Conservation (phyloP, 306 rosid genomes). For the Leucaena leucocephala region DNA sequence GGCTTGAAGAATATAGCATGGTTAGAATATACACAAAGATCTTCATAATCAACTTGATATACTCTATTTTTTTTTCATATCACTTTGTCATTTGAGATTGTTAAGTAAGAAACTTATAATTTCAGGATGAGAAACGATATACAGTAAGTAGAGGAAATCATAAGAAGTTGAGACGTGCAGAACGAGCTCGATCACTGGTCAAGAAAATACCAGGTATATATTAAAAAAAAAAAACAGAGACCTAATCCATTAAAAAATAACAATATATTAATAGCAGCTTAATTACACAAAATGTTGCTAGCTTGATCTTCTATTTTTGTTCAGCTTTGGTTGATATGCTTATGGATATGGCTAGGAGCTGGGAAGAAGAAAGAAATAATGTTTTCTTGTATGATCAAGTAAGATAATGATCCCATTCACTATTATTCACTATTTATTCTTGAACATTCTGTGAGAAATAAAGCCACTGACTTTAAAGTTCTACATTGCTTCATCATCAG, state of each 20-base stretch:
- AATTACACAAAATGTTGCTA: slow-evolving; percentile 5
- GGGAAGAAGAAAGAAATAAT: slow-evolving; percentile 74
- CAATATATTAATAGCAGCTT: not conserved
- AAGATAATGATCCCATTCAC: not conserved
- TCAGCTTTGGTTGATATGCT: slow-evolving; percentile 64
- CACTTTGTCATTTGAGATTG: not conserved
- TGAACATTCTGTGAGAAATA: too few relatives aligned
- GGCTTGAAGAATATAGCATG: slow-evolving; percentile 40
- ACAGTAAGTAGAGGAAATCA: slow-evolving; percentile 75
- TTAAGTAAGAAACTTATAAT: not conserved
- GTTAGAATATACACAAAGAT: slow-evolving; percentile 38
- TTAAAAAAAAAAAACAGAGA: not conserved
- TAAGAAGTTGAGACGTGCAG: slow-evolving; percentile 75
- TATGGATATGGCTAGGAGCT: slow-evolving; percentile 49
- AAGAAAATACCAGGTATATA: slow-evolving; percentile 9
- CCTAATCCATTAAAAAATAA: not conserved
- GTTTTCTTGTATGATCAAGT: slow-evolving; percentile 71
- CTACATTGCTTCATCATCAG: not conserved
- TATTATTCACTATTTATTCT: not conserved
- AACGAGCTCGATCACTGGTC: slow-evolving; percentile 31
- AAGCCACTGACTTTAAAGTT: not conserved
- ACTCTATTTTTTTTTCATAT: not conserved
- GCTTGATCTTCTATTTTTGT: not conserved
- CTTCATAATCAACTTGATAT: not conserved
- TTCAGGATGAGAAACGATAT: slow-evolving; percentile 71